Evolutionary conservation across 2,329 filamentous ascomycete genomes (phyloP).

Genomic region (Aspergillus niger): DNA sequence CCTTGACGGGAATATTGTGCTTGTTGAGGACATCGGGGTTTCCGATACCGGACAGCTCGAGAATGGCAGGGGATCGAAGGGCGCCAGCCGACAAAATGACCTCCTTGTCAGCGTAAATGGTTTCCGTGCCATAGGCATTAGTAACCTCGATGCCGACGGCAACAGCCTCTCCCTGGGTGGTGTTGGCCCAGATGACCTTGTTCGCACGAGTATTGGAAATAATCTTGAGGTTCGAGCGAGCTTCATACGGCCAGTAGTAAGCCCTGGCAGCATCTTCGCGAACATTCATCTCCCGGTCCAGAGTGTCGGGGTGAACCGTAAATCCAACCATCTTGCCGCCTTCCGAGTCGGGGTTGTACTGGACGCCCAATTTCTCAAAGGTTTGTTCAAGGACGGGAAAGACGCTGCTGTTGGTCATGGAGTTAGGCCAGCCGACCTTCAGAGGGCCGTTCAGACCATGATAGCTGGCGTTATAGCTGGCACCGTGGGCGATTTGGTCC

Average conservation of each 20-base stretch:
- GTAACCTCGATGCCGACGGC: constrained; percentile 37
- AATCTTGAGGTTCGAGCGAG: constrained; percentile 48
- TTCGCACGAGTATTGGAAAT: constrained; percentile 47
- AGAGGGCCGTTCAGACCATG: constrained; percentile 35
- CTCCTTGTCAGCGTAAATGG: constrained; percentile 45
- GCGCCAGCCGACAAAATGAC: constrained; percentile 63
- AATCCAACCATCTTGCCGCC: constrained; percentile 50
- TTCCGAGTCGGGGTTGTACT: constrained; percentile 48
- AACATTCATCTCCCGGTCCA: constrained; percentile 41
- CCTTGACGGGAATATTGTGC: constrained; percentile 29
- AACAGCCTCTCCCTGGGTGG: constrained; percentile 17
- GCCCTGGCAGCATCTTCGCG: constrained; percentile 53
- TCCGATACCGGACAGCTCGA: constrained; percentile 64
- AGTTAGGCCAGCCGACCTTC: constrained; percentile 30
- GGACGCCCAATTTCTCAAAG: constrained; percentile 39
- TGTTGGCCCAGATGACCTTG: constrained; percentile 41
- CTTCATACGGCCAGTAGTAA: constrained; percentile 49
- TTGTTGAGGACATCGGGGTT: constrained; percentile 33
- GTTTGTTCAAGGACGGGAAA: constrained; percentile 42
- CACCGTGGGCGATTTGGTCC: constrained; percentile 27
- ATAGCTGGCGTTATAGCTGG: constrained; percentile 29
- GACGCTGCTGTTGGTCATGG: constrained; percentile 27
- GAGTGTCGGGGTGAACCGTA: constrained; percentile 45
- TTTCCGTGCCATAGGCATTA: constrained; percentile 24
- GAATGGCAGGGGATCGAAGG: constrained; percentile 57